Conservation (phyloP, 306 rosid genomes). For the Arachis hypogaea region DNA sequence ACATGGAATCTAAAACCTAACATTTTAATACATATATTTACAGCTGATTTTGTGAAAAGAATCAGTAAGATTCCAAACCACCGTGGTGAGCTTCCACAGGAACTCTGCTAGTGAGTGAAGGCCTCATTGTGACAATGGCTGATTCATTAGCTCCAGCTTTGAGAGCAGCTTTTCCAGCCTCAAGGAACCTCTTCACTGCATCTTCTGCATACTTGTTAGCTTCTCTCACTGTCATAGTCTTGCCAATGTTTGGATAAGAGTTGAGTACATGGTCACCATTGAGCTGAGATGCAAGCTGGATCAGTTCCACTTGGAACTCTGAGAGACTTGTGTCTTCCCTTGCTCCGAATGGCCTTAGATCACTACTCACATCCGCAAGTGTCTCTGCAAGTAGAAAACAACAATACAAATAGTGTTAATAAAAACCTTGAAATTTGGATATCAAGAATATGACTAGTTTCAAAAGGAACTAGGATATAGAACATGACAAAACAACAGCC, state of each 20-base stretch:
- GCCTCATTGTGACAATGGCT: conserved; percentile 86
- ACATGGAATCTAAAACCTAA: conserved; percentile 22
- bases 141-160: conserved; percentile 91
- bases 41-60: conserved; percentile 27
- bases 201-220: conserved; percentile 90
- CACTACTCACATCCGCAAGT: conserved; percentile 65
- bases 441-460: too few relatives aligned
- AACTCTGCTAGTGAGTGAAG: conserved; percentile 82
- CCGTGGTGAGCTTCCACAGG: conserved; percentile 31
- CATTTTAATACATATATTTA: conserved; percentile 29
- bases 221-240: conserved; percentile 72
- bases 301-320: conserved; percentile 86
- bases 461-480: too few relatives aligned
- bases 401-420: conserved; percentile 11
- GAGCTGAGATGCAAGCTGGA: conserved; percentile 96
- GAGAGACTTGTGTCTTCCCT: conserved; percentile 73
- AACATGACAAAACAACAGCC: too few relatives aligned
- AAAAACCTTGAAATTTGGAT: too few relatives aligned
- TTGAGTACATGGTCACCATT: conserved; percentile 81
- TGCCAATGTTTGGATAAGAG: conserved; percentile 78
- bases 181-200: conserved; percentile 89
- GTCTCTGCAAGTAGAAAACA: conserved; percentile 55
- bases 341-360: conserved; percentile 78
- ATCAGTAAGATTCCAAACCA: conserved; percentile 49
- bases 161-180: conserved; percentile 83